Conservation (phyloP, 192 early-diverging fungal species). For the Gigaspora rosea region DNA sequence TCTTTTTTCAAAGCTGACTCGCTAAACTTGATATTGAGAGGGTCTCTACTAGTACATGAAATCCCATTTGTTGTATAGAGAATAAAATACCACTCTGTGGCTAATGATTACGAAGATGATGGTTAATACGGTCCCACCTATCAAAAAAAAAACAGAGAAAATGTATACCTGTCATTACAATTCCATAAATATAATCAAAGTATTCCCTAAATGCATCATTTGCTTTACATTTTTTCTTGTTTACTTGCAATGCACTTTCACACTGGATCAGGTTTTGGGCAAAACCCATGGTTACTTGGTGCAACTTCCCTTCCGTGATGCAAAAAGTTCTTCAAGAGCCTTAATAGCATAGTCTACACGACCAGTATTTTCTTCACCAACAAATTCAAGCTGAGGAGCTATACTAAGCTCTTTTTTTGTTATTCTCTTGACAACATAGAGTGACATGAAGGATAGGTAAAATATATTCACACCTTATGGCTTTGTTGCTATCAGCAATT, state of each 20-base stretch:
- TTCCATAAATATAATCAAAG: slow-evolving; percentile 24
- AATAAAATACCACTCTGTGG: slow-evolving; percentile 6
- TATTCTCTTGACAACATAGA: background rate
- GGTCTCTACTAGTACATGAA: slow-evolving; percentile 4
- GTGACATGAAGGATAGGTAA: background rate
- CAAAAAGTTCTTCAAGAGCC: background rate
- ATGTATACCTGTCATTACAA: background rate
- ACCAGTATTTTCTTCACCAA: slow-evolving; percentile 12
- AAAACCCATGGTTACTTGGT: background rate
- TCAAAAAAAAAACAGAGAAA: no score
- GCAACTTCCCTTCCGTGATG: background rate
- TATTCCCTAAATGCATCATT: background rate
- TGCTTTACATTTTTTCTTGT: background rate
- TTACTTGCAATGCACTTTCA: background rate
- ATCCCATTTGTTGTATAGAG: background rate
- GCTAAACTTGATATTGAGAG: background rate
- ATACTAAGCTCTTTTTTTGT: background rate
- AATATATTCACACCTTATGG: slow-evolving; percentile 12
- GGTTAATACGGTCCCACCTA: no score
- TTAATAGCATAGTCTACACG: slow-evolving; percentile 10
- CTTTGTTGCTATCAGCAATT: slow-evolving; percentile 4
- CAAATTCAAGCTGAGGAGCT: background rate
- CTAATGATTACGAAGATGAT: background rate
- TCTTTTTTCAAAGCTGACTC: background rate
- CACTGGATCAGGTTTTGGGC: background rate